Evolutionary conservation across 1,284 basidiomycete species (phyloP).

Genomic region (Inonotus hispidus): DNA sequence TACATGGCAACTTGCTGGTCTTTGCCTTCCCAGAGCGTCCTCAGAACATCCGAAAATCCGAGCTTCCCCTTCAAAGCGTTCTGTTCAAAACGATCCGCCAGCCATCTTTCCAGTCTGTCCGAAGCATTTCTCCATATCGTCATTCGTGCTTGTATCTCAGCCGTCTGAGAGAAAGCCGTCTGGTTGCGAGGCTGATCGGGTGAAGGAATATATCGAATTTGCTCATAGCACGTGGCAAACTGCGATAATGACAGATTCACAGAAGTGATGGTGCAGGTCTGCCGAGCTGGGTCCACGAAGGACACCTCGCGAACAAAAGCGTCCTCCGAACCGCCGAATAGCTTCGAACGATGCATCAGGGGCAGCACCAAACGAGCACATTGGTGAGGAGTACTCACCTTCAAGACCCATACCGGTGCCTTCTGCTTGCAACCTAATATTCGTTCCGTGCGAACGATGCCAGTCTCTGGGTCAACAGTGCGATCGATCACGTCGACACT

Average conservation of each 20-base stretch:
- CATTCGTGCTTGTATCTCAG: conserved; percentile 77
- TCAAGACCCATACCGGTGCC: conserved; percentile 78
- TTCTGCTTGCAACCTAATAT: conserved; percentile 85
- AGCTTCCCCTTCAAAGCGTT: conserved; percentile 83
- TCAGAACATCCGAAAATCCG: conserved; percentile 83
- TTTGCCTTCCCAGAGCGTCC: conserved; percentile 62
- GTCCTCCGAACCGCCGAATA: conserved; percentile 87
- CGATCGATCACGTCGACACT: conserved; percentile 88
- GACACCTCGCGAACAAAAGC: conserved; percentile 93
- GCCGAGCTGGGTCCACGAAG: conserved; percentile 78
- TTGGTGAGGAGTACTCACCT: conserved; percentile 39
- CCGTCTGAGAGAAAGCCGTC: conserved; percentile 77
- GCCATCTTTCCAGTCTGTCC: conserved; percentile 76
- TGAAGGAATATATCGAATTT: conserved; percentile 80
- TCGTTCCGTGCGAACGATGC: conserved; percentile 84
- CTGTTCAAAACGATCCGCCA: conserved; percentile 80
- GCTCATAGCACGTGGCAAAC: conserved; percentile 85
- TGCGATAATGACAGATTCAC: conserved; percentile 89
- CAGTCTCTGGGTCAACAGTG: conserved; percentile 75
- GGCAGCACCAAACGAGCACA: not conserved
- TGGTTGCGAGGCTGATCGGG: conserved; percentile 35
- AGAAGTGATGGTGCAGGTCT: conserved; percentile 78
- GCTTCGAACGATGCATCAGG: conserved; percentile 35
- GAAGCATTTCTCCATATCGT: conserved; percentile 74
- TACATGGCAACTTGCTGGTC: conserved; percentile 24